Evolutionary conservation across 345 rosid genomes (phyloP).

Genomic region (Lenwebbia sp.): DNA sequence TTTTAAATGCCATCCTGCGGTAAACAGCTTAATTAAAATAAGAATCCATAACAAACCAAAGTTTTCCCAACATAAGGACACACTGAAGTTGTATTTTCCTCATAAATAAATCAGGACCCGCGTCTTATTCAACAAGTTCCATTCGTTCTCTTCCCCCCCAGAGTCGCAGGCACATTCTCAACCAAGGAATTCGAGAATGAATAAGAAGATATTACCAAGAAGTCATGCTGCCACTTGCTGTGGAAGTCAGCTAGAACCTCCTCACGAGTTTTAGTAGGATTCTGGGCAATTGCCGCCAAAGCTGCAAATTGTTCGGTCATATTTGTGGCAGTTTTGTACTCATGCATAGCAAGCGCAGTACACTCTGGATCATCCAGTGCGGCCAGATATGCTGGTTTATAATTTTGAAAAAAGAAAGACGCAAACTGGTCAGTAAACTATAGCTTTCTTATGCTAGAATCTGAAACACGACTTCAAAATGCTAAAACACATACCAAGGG

Average conservation of each 20-base stretch:
- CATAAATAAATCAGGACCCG: not conserved
- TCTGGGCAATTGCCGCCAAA: conserved; percentile 77
- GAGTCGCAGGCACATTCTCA: not conserved
- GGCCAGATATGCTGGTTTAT: conserved; percentile 58
- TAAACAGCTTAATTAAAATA: not conserved
- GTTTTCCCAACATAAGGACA: not conserved
- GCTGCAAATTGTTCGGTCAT: conserved; percentile 94
- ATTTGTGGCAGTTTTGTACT: conserved; percentile 77
- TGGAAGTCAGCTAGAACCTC: conserved; percentile 78
- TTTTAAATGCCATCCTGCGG: not conserved
- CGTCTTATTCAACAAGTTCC: not conserved
- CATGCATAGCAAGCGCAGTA: conserved; percentile 43
- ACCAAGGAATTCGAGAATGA: not conserved
- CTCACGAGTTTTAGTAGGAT: conserved; percentile 68
- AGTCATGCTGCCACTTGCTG: conserved; percentile 78
- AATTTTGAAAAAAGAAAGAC: not conserved
- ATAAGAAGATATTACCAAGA: conserved; percentile 33
- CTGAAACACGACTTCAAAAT: not conserved
- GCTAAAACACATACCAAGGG: conserved; percentile 52
- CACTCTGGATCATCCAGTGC: conserved; percentile 61
- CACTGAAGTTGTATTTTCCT: not conserved
- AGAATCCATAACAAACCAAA: not conserved
- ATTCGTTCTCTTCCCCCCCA: not conserved
- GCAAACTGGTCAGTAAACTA: not conserved
- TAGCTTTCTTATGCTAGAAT: not conserved